A percentile compares a stretch with the other conserved stretches of the same genome.
Conservation (phyloP, 768 basidiomycete species). For the Pulveroboletus sp. region DNA sequence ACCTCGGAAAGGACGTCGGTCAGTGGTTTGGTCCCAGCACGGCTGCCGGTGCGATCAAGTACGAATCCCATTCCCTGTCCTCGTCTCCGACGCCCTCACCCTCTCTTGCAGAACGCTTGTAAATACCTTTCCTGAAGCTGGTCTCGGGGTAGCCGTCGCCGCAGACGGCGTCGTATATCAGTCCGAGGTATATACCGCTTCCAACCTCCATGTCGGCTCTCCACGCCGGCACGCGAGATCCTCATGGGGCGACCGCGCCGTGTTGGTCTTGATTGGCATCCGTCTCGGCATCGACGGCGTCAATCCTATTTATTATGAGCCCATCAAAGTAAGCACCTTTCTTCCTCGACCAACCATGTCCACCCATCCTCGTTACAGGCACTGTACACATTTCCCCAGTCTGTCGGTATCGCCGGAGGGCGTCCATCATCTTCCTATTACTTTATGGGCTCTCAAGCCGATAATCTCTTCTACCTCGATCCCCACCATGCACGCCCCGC, state of each 20-base stretch:
- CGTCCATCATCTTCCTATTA: slow-evolving; percentile 97
- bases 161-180: slow-evolving; percentile 80
- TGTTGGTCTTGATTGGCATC: slow-evolving; percentile 82
- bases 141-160: slow-evolving; percentile 77
- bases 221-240: slow-evolving; percentile 30
- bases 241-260: slow-evolving; percentile 78
- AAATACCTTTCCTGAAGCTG: slow-evolving; percentile 72
- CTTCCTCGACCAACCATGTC: neutral
- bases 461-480: slow-evolving; percentile 81
- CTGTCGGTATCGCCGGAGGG: slow-evolving; percentile 94
- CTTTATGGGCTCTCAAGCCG: slow-evolving; percentile 90
- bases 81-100: slow-evolving; percentile 3
- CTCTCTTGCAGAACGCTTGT: slow-evolving; percentile 59
- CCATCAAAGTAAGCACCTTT: slow-evolving; percentile 54
- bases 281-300: slow-evolving; percentile 89
- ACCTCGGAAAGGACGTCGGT: slow-evolving; percentile 91
- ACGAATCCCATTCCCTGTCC: slow-evolving; percentile 17
- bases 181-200: slow-evolving; percentile 81
- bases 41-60: slow-evolving; percentile 96
- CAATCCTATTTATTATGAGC: slow-evolving; percentile 91
- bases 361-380: slow-evolving; percentile 41
- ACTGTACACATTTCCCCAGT: slow-evolving; percentile 91
- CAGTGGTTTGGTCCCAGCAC: slow-evolving; percentile 98
- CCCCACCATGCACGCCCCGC: slow-evolving; percentile 77
- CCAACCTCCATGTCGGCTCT: slow-evolving; percentile 34